A percentile compares a stretch with the other conserved stretches of the same genome.
Evolutionary conservation across 2,329 filamentous ascomycete genomes (phyloP).

Genomic region (Venturia pyrina): DNA sequence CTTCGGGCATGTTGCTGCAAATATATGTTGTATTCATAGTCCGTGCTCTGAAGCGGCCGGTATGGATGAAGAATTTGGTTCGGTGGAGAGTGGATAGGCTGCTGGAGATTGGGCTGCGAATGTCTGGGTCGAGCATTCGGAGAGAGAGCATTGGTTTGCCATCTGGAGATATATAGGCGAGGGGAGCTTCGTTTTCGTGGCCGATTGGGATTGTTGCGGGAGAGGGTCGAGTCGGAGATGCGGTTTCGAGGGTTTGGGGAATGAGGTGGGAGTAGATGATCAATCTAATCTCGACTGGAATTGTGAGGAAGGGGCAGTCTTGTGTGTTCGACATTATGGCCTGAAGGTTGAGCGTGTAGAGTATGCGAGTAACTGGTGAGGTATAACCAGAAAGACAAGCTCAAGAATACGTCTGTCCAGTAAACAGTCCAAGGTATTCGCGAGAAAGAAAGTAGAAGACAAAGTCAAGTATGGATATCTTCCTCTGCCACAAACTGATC

Average conservation of each 20-base stretch:
- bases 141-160: slow-evolving; percentile 34
- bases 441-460: background rate
- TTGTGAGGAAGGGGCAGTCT: background rate
- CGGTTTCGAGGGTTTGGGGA: slow-evolving; percentile 23
- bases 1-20: slow-evolving; percentile 27
- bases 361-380: background rate
- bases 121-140: slow-evolving; percentile 19
- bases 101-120: slow-evolving; percentile 16
- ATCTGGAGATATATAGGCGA: background rate
- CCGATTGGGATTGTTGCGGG: background rate
- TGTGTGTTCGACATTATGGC: background rate
- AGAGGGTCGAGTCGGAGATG: background rate
- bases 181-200: slow-evolving; percentile 2
- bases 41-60: slow-evolving; percentile 32
- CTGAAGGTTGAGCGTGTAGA: background rate
- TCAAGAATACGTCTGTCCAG: background rate
- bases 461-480: background rate
- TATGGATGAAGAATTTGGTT: slow-evolving; percentile 29
- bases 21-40: slow-evolving; percentile 47
- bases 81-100: slow-evolving; percentile 24
- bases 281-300: slow-evolving; percentile 33
- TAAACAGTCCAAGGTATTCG: background rate
- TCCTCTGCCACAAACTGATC: too few relatives aligned
- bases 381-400: background rate
- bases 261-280: slow-evolving; percentile 37